Evolutionary conservation across 2,329 filamentous ascomycete genomes (phyloP), one percentile per base, ranked within the genome.

Genomic region (Sordariomycetes sp.): DNA sequence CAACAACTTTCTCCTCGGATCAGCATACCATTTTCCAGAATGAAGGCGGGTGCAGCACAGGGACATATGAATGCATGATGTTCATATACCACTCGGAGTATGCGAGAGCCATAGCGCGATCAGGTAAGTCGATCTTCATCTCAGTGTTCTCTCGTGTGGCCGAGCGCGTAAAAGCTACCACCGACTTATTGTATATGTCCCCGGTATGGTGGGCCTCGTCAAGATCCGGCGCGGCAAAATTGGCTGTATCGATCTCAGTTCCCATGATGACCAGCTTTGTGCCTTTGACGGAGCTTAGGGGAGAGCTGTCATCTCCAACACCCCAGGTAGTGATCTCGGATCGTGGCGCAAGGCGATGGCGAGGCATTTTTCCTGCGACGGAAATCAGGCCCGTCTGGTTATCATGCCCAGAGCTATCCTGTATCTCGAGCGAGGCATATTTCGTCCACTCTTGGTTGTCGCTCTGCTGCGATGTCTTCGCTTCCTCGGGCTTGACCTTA

Each of bases 211-310:
- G 6, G 45, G 45, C 10, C 60, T 83, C 79, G 45, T 82, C 74
- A 52, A 75, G 66, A 39, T 86, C 82, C 2, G 69, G 64, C 1
- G 72, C 75, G 30, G 79, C 70, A 47, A 85, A 86, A 29, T 80
- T 75, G 10, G 81, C 77, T 27, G 90, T 72, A 54, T 93, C 82
- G 46, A 92, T 82, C 30, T 83, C 80, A 45, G 82, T 82, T 21
- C 85, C 86, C 27, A 92, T 74, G 34, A 93, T 75, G 2, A 82
- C 79, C n/a, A 92, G 63, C 8, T 74, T 76, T 0, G 82, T 87
- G 30, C 83, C 84, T 46, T 80, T 79, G 49, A 88, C 81, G 7
- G 81, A 79, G 55, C 78, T 85, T 24, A 87, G 58, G 33, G 76
- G 74, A 8, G 73, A 71, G 44, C 72, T 75, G 36, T 80, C 75